Evolutionary conservation across 1,284 basidiomycete genomes (phyloP), one percentile per base, ranked within the genome.

Genomic region (Anthracocystis setariae): DNA sequence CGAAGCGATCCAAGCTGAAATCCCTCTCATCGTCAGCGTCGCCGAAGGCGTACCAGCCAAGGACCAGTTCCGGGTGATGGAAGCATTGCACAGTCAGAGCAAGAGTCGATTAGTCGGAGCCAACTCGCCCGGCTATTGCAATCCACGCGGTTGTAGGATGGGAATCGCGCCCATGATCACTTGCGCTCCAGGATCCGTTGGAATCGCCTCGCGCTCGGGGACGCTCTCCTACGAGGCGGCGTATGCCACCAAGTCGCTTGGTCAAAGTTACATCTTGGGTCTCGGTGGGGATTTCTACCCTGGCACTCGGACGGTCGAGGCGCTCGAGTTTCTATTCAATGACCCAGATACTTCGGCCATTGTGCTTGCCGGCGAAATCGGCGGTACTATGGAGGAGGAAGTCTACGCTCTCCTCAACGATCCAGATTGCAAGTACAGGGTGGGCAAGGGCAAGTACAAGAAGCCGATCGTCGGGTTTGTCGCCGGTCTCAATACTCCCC

Each of bases 151-250:
- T 5, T 76, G 71, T 27, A 42, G 69, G 33, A 67, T 76, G 64
- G 74, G 74, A 0, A 76, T 76, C 21, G 39, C 67, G 8, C 74
- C 74, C 20, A 59, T 70, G 55, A 67, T 73, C 37, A 67, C 64
- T 10, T 55, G 48, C 17, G 56, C 62, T 0, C 71, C 71, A 0
- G 74, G 74, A 0, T 60, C 66, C 8, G 57, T 76, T 4, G 74
- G 75, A 18, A 78, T 78, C 27, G 73, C 67, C 1, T 65, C 73
- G 7, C 46, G 77, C 2, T 73, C 70, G 2, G 77, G 77, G 4
- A 78, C 77, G 13, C 74, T 83, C 18, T 80, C 76, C 12, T 84
- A 78, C 49, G 77, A 78, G 32, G 76, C 76, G 7, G 54, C 61
- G 5, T 63, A 57, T 27, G 65, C 72, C 0, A 76, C 71, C 15